Base-by-base conservation (phyloP, 108 stramenopile species). In the Cyclotella choctawhatcheeana region DNA sequence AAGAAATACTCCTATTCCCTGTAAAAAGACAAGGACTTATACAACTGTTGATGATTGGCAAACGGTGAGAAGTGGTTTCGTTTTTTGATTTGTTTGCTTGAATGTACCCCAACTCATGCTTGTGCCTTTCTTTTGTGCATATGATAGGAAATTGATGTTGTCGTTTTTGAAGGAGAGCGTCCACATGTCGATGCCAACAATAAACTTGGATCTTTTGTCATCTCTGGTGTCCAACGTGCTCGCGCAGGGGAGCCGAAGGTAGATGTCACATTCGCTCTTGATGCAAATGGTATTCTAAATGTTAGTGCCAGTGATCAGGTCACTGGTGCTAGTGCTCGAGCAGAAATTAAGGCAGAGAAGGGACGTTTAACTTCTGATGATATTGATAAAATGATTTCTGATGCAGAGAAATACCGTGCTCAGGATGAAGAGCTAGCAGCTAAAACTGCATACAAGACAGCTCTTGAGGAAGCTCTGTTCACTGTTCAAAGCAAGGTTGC, bases 221-320 rank as follows among this genome's bases (percentile, higher is more conserved):
- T 93, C 67, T 83, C 82, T 26, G 92, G 92, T 27, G 85, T 93
- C 13, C 76, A 93, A 79, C 78, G 90, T 44, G 92, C 90, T 21
- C 84, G 86, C 14, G 86, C 85, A 21, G 92, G 92, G 20, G 92
- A 93, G 68, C 90, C 92, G 37, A 91, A 93, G 78, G 89, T 88
- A 12, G 88, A 88, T 54, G 88, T 88, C 1, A 84, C 88, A 25
- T 94, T 94, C 62, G 83, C 86, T 22, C 71, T 94, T 26, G 91
- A 92, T 79, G 91, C 93, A 21, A 97, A 97, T 75, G 95, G 94
- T 58, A 97, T 97, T 66, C 87, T 97, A 21, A 72, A 89, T 53
- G 96, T 97, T 7, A 70, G 78, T n/a, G 96, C 96, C 21, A 60
- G 79, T 29, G 96, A 97, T 71, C 91, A 92, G 76, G 88, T 88